These are phyloP conservation scores for Ceratobasidium sp. DNA, from an alignment of 1,284 basidiomycete genomes.

Conservation along the genomic window DNA sequence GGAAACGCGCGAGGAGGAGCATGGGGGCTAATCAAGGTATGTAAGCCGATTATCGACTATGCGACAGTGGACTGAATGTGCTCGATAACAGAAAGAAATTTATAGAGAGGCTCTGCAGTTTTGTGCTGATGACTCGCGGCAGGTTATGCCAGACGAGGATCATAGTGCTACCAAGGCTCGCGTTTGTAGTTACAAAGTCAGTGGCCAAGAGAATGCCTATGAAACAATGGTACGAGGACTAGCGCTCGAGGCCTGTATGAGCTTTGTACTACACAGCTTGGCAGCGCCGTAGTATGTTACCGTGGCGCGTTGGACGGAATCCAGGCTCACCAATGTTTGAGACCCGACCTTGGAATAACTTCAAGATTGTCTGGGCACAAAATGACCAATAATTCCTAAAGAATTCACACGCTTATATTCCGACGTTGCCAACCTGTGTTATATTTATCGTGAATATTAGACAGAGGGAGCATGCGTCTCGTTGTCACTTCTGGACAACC, in stretches of 20 bases:
- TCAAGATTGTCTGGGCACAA: too few relatives aligned
- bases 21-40: slow-evolving; percentile 58
- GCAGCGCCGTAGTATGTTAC: not conserved
- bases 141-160: slow-evolving; percentile 45
- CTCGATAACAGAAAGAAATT: slow-evolving; percentile 51
- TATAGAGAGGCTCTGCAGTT: slow-evolving; percentile 52
- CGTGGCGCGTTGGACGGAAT: too few relatives aligned
- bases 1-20: slow-evolving; percentile 52
- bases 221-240: not conserved
- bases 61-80: slow-evolving; percentile 1
- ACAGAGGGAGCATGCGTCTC: too few relatives aligned
- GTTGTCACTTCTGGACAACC: too few relatives aligned
- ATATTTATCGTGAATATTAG: not conserved
- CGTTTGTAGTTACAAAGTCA: slow-evolving; percentile 42
- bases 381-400: too few relatives aligned
- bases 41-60: slow-evolving; percentile 39
- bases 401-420: too few relatives aligned
- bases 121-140: slow-evolving; percentile 45
- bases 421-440: too few relatives aligned
- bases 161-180: slow-evolving; percentile 50
- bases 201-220: not conserved
- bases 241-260: not conserved
- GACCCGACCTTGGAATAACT: too few relatives aligned
- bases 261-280: not conserved
- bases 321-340: too few relatives aligned